Conservation (phyloP, 768 basidiomycete genomes). For the Tylopilus cervinicoccineus region DNA sequence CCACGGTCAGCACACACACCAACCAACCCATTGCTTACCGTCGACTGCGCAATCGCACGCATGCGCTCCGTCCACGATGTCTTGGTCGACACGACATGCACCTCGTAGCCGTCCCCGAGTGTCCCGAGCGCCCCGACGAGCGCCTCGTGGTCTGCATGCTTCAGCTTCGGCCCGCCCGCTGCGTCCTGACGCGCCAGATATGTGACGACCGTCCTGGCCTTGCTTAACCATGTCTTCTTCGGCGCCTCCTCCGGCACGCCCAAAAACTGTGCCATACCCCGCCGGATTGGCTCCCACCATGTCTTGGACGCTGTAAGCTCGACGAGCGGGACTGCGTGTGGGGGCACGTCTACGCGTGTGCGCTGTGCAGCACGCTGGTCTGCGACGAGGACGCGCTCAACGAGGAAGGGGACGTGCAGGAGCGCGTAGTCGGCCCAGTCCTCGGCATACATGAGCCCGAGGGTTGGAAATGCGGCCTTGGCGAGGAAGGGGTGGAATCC, state of each 20-base stretch:
- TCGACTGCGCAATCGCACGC: constrained; percentile 61
- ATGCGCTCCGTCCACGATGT: constrained; percentile 60
- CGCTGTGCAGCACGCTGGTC: constrained; percentile 66
- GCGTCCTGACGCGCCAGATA: constrained; percentile 66
- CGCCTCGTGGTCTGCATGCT: constrained; percentile 50
- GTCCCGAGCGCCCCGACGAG: constrained; percentile 55
- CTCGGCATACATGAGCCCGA: constrained; percentile 60
- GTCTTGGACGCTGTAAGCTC: constrained; percentile 40
- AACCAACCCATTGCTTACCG: constrained; percentile 41
- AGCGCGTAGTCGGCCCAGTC: constrained; percentile 77
- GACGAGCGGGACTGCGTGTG: constrained; percentile 40
- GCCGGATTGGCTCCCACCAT: constrained; percentile 69
- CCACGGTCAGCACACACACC: constrained; percentile 3
- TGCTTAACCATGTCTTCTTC: constrained; percentile 12
- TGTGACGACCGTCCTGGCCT: constrained; percentile 50
- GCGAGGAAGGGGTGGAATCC: constrained; percentile 71
- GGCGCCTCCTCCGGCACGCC: constrained; percentile 25
- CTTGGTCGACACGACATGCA: constrained; percentile 49
- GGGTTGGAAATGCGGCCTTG: constrained; percentile 70
- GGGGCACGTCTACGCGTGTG: constrained; percentile 20
- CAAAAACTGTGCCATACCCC: constrained; percentile 42
- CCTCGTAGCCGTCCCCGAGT: constrained; percentile 53
- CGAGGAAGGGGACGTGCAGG: constrained; percentile 64
- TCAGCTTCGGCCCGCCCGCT: constrained; percentile 45
- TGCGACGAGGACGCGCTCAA: constrained; percentile 73